Evolutionary conservation across 129 eudicot species (phyloP).

Genomic region (Pulicaria dysenterica): DNA sequence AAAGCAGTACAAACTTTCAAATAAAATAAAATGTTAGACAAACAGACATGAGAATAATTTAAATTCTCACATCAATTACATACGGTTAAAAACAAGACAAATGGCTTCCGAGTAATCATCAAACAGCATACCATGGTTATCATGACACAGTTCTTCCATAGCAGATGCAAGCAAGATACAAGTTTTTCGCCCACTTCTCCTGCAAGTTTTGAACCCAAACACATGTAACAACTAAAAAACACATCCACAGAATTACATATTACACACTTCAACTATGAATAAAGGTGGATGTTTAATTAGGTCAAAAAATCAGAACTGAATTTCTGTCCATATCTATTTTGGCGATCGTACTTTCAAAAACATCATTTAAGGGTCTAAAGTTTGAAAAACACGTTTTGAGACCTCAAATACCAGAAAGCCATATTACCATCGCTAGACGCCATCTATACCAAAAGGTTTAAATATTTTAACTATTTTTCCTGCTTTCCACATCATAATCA

Average conservation of each 20-base stretch:
- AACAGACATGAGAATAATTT: slow-evolving; percentile 7
- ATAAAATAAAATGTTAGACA: slow-evolving; percentile 28
- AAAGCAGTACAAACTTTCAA: slow-evolving; percentile 1
- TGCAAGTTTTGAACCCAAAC: slow-evolving; percentile 18
- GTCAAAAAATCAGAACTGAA: no score
- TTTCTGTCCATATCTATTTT: no score
- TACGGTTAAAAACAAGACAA: slow-evolving; percentile 18
- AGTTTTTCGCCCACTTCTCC: slow-evolving; percentile 46
- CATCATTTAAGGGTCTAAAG: no score
- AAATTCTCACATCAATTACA: slow-evolving; percentile 21
- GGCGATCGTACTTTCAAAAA: no score
- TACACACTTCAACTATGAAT: no score
- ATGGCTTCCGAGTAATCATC: slow-evolving; percentile 17
- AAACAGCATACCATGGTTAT: slow-evolving; percentile 23
- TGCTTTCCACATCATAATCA: no score
- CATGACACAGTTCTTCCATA: slow-evolving; percentile 46
- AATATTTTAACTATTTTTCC: no score
- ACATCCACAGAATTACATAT: background rate
- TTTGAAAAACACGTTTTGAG: no score
- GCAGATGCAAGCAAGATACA: slow-evolving; percentile 43
- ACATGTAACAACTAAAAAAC: no score
- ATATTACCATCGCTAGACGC: no score
- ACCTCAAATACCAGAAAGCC: no score
- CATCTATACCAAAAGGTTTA: no score
- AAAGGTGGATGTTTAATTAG: background rate